Percentiles rank a stretch among this genome's conserved stretches.
These are phyloP conservation scores for Entomophthora muscae DNA, from an alignment of 371 early-diverging fungal species.

Conservation along the genomic window DNA sequence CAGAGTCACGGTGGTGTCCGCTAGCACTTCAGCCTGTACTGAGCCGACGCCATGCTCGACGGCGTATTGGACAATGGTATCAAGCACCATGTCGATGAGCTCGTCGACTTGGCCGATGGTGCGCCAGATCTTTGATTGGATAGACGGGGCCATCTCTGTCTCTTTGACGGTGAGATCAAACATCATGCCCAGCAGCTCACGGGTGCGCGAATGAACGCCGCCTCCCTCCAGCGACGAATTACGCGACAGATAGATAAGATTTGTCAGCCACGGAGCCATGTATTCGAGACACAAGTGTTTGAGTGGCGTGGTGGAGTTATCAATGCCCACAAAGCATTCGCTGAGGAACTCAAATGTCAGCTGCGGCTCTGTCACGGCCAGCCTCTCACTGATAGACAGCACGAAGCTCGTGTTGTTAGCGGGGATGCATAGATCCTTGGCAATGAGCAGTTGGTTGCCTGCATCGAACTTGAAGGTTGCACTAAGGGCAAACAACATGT, in stretches of 20 bases:
- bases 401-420: slow-evolving; percentile 72
- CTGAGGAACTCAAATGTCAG: slow-evolving; percentile 77
- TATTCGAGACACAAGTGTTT: slow-evolving; percentile 76
- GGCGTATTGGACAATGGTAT: slow-evolving; percentile 57
- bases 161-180: slow-evolving; percentile 74
- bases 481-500: slow-evolving; percentile 63
- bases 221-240: slow-evolving; percentile 14
- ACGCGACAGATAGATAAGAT: slow-evolving; percentile 45
- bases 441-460: slow-evolving; percentile 58
- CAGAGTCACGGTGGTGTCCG: slow-evolving; percentile 69
- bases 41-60: slow-evolving; percentile 67
- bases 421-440: slow-evolving; percentile 79
- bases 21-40: slow-evolving; percentile 62
- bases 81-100: slow-evolving; percentile 60
- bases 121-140: slow-evolving; percentile 76
- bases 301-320: slow-evolving; percentile 47
- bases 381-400: slow-evolving; percentile 52
- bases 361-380: slow-evolving; percentile 54
- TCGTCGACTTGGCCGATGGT: slow-evolving; percentile 61
- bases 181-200: slow-evolving; percentile 53
- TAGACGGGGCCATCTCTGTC: slow-evolving; percentile 62
- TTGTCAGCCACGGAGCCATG: slow-evolving; percentile 76
- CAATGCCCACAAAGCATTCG: slow-evolving; percentile 74
- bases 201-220: slow-evolving; percentile 28
- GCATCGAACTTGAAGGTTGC: slow-evolving; percentile 72